Evolutionary conservation across 345 rosid genomes (phyloP).

Genomic region (Heritiera littoralis): DNA sequence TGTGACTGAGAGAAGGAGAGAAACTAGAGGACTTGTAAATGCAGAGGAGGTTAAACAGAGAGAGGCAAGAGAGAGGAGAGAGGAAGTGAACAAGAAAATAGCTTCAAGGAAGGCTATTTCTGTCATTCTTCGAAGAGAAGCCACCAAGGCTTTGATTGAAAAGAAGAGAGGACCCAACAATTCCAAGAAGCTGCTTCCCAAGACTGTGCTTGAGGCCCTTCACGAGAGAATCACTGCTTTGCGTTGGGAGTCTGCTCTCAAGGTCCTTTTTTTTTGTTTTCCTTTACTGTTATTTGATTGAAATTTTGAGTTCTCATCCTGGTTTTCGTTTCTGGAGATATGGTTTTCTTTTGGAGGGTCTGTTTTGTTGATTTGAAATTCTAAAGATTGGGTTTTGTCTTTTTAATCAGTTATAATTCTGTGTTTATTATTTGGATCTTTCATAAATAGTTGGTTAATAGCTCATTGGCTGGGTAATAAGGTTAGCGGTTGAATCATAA

Average conservation of each 20-base stretch:
- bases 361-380: background rate
- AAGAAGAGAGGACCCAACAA: slow-evolving; percentile 64
- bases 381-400: background rate
- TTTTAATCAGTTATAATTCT: background rate
- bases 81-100: slow-evolving; percentile 55
- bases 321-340: background rate
- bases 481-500: background rate
- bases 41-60: slow-evolving; percentile 43
- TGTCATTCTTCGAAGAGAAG: slow-evolving; percentile 71
- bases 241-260: slow-evolving; percentile 93
- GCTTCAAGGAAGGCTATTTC: slow-evolving; percentile 90
- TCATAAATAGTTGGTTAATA: too few relatives aligned
- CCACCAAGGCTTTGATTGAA: slow-evolving; percentile 76
- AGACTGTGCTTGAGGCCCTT: slow-evolving; percentile 85
- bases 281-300: background rate
- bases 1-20: slow-evolving; percentile 26
- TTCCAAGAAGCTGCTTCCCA: slow-evolving; percentile 76
- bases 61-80: slow-evolving; percentile 52
- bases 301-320: background rate
- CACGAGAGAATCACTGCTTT: slow-evolving; percentile 79
- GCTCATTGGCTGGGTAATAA: background rate
- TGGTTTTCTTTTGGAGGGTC: background rate
- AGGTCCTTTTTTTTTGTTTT: slow-evolving; percentile 32
- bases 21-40: slow-evolving; percentile 37
- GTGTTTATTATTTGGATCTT: background rate